phyloP scores from a whole-genome alignment of 2,329 filamentous ascomycete genomes.

The Biscogniauxia mediterranea region DNA sequence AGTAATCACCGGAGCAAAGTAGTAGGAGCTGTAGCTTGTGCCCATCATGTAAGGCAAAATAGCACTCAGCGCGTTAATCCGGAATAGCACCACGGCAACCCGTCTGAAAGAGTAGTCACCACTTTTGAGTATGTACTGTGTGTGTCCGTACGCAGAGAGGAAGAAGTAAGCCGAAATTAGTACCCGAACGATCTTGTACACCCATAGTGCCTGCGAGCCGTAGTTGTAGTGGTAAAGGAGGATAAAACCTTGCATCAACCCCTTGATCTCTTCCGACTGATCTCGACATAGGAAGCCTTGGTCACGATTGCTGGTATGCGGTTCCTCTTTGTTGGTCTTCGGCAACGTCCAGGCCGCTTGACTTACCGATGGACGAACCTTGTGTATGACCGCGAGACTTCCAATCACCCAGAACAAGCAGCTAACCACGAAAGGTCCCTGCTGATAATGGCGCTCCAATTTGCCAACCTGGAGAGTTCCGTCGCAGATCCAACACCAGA shows the following conservation, averaged over 20 bases:
- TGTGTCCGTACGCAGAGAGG: constrained; percentile 61
- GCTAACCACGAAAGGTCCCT: constrained; percentile 25
- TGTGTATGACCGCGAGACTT: constrained; percentile 18
- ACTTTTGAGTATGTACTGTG: constrained; percentile 55
- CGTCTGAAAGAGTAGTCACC: constrained; percentile 56
- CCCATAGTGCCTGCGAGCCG: constrained; percentile 46
- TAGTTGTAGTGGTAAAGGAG: constrained; percentile 58
- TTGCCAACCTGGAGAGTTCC: constrained; percentile 54
- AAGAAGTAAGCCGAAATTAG: constrained; percentile 60
- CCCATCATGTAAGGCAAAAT: constrained; percentile 54
- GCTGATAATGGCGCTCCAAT: constrained; percentile 44
- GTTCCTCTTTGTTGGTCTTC: constrained; percentile 15
- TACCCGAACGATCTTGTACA: constrained; percentile 55
- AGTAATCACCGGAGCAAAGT: constrained; percentile 56
- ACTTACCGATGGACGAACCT: constrained; percentile 6
- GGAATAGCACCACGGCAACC: constrained; percentile 51
- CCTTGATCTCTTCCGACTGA: constrained; percentile 65
- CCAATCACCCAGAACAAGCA: constrained; percentile 28
- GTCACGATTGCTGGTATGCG: constrained; percentile 18
- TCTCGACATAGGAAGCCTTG: constrained; percentile 49
- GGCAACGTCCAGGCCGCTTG: constrained; percentile 8
- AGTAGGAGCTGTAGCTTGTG: constrained; percentile 56
- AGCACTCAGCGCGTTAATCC: constrained; percentile 56
- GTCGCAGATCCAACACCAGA: constrained; percentile 54
- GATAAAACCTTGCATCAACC: constrained; percentile 59